These are phyloP conservation scores for Claviceps purpurea DNA, from an alignment of 2,329 filamentous ascomycete species.

Conservation along the genomic window DNA sequence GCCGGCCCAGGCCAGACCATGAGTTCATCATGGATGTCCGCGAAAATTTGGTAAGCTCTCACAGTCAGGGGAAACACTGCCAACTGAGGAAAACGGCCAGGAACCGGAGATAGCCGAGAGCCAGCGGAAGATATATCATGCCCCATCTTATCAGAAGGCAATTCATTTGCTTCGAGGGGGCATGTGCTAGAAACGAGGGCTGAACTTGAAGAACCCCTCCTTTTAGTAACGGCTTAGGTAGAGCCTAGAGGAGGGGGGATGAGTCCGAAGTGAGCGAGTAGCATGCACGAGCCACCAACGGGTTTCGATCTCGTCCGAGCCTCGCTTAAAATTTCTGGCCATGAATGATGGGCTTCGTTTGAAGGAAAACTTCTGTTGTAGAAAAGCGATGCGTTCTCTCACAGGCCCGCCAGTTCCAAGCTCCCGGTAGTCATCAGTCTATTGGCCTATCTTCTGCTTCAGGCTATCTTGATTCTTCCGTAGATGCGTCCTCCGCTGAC, in stretches of 20 bases:
- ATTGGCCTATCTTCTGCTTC: background rate
- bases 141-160: background rate
- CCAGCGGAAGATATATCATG: background rate
- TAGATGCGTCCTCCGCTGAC: background rate
- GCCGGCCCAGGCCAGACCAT: background rate
- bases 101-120: background rate
- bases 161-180: background rate
- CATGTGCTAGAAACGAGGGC: background rate
- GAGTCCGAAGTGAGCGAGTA: background rate
- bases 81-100: background rate
- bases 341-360: background rate
- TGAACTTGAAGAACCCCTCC: background rate
- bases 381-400: background rate
- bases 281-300: constrained; percentile 1
- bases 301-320: background rate
- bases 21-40: background rate
- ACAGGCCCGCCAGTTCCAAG: background rate
- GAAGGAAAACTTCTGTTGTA: no score
- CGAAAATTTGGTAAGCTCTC: no score
- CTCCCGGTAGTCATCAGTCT: background rate
- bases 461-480: background rate
- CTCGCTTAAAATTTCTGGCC: background rate
- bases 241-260: background rate
- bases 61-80: background rate
- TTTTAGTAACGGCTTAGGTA: no score